Conservation (phyloP, 495 filamentous ascomycete genomes). For the Neurospora cerealis region DNA sequence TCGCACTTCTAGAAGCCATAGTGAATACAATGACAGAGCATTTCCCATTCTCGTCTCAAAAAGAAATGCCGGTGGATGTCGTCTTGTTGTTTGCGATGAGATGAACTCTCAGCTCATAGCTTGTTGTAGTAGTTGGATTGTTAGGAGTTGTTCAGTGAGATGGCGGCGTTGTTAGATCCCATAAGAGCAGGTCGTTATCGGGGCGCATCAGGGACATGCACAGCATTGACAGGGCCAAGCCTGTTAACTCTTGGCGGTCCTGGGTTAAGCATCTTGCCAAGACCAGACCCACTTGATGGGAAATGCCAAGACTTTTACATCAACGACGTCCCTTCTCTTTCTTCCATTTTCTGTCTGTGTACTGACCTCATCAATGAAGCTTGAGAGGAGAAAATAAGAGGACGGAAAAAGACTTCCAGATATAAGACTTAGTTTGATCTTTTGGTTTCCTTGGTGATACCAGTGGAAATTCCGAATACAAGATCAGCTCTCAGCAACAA, state of each 20-base stretch:
- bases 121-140: neutral
- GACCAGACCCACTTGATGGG: neutral
- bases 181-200: neutral
- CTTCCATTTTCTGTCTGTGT: neutral
- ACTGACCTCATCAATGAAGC: neutral
- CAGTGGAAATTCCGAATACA: too few species aligned
- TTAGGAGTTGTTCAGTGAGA: neutral
- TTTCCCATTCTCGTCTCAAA: slow-evolving; percentile 11
- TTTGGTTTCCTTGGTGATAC: neutral
- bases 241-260: neutral
- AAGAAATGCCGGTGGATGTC: neutral
- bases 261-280: neutral
- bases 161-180: neutral
- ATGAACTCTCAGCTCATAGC: neutral
- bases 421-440: neutral
- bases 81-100: neutral
- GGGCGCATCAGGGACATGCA: neutral
- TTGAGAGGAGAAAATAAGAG: too few species aligned
- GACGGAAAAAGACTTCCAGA: too few species aligned
- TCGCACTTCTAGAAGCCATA: slow-evolving; percentile 14
- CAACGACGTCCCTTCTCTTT: neutral
- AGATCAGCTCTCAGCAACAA: too few species aligned
- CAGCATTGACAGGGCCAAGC: neutral
- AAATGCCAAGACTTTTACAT: neutral
- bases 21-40: neutral